A percentile compares a stretch with the other conserved stretches of the same genome.
Conservation (phyloP, 495 filamentous ascomycete species). For the Aspergillus diversus region DNA sequence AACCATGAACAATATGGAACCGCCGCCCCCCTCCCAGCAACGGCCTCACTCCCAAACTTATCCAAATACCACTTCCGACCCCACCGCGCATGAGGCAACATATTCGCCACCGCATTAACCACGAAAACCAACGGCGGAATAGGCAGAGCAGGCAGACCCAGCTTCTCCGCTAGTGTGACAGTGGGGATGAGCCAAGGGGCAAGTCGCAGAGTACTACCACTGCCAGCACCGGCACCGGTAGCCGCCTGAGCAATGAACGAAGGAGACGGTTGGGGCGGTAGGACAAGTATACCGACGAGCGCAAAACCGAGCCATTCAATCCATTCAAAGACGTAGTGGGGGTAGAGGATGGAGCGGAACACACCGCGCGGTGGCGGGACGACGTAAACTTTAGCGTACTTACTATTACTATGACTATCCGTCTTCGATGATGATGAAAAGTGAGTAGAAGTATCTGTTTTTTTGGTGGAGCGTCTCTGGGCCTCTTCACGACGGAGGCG, state of each 20-base stretch:
- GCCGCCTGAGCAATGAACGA: neutral
- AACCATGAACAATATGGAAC: conserved; percentile 69
- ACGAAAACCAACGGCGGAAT: conserved; percentile 79
- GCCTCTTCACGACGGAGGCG: conserved; percentile 60
- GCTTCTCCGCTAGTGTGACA: conserved; percentile 47
- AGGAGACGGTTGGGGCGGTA: neutral
- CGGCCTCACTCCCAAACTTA: conserved; percentile 79
- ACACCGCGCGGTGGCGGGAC: conserved; percentile 84
- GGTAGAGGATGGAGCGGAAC: conserved; percentile 82
- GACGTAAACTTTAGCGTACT: conserved; percentile 80
- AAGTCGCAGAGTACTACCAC: conserved; percentile 30
- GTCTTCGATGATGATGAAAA: neutral
- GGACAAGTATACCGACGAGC: conserved; percentile 55
- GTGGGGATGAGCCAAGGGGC: conserved; percentile 58
- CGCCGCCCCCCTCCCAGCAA: conserved; percentile 75
- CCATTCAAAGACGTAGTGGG: conserved; percentile 96
- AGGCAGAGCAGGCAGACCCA: conserved; percentile 36
- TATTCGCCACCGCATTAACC: conserved; percentile 83
- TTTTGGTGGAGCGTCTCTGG: conserved; percentile 45
- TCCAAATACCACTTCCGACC: conserved; percentile 87
- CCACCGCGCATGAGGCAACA: conserved; percentile 85
- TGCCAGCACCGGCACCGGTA: neutral
- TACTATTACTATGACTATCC: conserved; percentile 24
- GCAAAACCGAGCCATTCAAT: conserved; percentile 92
- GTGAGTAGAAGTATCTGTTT: conserved; percentile 19